Conservation (phyloP, 129 eudicot species). For the Arctium minus region DNA sequence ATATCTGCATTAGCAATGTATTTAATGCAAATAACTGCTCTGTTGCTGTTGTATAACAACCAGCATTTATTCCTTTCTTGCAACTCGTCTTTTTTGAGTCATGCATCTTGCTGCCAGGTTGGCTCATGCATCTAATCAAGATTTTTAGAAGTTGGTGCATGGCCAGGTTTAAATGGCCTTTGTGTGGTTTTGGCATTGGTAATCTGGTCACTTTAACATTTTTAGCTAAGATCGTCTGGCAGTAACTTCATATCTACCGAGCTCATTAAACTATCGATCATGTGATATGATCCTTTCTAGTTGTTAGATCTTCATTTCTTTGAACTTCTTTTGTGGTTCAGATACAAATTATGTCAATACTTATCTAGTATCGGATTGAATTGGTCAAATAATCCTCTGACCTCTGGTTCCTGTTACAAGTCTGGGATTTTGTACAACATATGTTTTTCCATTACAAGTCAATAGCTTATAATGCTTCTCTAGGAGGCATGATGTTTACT, state of each 20-base stretch:
- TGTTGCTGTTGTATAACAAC: not conserved
- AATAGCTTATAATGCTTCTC: not conserved
- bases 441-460: not conserved
- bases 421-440: not conserved
- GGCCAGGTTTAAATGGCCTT: not conserved
- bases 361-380: not conserved
- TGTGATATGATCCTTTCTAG: not conserved
- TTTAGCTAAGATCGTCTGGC: not conserved
- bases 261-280: not conserved
- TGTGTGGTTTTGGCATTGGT: not conserved
- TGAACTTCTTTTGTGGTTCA: not conserved
- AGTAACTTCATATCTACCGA: not conserved
- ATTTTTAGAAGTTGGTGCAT: not conserved
- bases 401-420: not conserved
- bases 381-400: not conserved
- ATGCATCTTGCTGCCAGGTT: not conserved
- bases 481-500: constrained; percentile 1
- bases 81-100: not conserved
- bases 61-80: not conserved
- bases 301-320: not conserved
- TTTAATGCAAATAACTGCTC: not conserved
- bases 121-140: not conserved
- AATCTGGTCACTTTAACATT: not conserved
- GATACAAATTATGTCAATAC: not conserved
- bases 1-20: not conserved